Conservation (phyloP, 345 rosid species). For the Ceriops zippeliana region DNA sequence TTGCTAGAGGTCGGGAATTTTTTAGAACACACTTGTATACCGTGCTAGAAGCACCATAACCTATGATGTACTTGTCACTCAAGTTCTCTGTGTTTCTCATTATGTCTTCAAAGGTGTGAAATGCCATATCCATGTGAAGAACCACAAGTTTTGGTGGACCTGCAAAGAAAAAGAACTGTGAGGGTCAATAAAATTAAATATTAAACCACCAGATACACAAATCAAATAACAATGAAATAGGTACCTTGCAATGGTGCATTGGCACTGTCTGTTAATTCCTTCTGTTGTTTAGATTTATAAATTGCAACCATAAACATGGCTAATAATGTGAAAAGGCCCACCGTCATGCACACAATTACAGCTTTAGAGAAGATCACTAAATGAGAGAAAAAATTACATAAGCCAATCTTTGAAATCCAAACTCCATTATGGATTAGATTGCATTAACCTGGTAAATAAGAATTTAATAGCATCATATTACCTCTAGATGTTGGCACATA, state of each 20-base stretch:
- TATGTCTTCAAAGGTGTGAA: conserved; percentile 80
- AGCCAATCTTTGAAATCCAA: neutral
- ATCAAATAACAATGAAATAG: neutral
- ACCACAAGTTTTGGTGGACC: conserved; percentile 82
- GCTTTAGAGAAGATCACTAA: conserved; percentile 52
- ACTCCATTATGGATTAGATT: neutral
- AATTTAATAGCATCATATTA: conserved; percentile 8
- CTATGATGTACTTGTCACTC: conserved; percentile 64
- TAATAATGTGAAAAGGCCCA: conserved; percentile 54
- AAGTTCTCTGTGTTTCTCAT: conserved; percentile 85
- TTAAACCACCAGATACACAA: too few species aligned
- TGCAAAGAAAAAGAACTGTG: conserved; percentile 15
- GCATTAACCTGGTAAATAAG: too few species aligned
- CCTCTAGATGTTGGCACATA: conserved; percentile 51
- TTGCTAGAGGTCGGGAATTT: conserved; percentile 82
- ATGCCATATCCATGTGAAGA: conserved; percentile 95
- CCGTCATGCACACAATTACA: conserved; percentile 52
- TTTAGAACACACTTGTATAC: conserved; percentile 79
- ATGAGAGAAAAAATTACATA: neutral
- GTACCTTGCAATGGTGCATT: conserved; percentile 43
- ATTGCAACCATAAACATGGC: conserved; percentile 45
- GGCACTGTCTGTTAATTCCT: conserved; percentile 24
- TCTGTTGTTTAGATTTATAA: conserved; percentile 58
- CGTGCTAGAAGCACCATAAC: conserved; percentile 89
- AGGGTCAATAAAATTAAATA: neutral